These are phyloP conservation scores for Dothistroma pini DNA, from an alignment of 2,329 filamentous ascomycete species.

Conservation along the genomic window DNA sequence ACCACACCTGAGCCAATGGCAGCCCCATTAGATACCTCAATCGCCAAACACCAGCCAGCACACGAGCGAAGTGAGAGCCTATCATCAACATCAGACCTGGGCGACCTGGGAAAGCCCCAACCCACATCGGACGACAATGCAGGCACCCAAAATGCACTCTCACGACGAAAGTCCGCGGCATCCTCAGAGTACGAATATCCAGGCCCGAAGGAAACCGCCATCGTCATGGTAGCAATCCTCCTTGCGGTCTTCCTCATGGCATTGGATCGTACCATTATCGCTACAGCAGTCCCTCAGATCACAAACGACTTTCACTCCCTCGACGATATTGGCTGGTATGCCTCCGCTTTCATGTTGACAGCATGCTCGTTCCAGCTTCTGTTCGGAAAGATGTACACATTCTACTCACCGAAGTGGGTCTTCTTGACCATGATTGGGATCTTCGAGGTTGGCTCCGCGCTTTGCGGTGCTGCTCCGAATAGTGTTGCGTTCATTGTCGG, in stretches of 20 bases:
- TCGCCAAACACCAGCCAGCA: not conserved
- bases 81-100: not conserved
- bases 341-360: constrained; percentile 44
- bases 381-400: constrained; percentile 48
- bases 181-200: constrained; percentile 21
- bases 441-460: constrained; percentile 55
- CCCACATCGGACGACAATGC: constrained; percentile 4
- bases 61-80: not conserved
- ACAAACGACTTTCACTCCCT: constrained; percentile 42
- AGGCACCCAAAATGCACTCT: constrained; percentile 1
- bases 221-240: constrained; percentile 26
- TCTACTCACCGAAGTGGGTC: constrained; percentile 38
- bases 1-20: not conserved
- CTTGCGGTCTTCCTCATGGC: constrained; percentile 29
- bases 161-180: constrained; percentile 17
- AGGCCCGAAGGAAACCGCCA: constrained; percentile 13
- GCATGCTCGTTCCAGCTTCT: constrained; percentile 43
- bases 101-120: not conserved
- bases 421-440: constrained; percentile 39
- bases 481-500: constrained; percentile 41
- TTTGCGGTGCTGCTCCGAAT: constrained; percentile 47
- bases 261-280: constrained; percentile 34
- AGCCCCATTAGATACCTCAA: not conserved
- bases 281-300: constrained; percentile 39
- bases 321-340: constrained; percentile 41